Conservation (phyloP, 2,329 filamentous ascomycete species). For the Botrytis deweyae region DNA sequence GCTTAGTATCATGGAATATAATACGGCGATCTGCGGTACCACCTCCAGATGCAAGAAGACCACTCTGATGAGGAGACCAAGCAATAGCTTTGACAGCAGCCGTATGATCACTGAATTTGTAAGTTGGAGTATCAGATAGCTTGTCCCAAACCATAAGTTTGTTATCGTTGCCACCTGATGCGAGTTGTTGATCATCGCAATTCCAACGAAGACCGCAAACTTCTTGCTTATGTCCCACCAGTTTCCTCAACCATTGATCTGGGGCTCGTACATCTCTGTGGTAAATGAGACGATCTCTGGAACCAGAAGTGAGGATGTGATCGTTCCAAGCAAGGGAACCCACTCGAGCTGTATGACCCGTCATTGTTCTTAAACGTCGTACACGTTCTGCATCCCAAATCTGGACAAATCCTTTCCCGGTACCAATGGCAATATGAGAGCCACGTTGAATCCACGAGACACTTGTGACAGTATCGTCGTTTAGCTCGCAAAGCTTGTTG, state of each 20-base stretch:
- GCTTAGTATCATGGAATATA: slow-evolving; percentile 95
- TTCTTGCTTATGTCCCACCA: slow-evolving; percentile 96
- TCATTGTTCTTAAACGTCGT: slow-evolving; percentile 89
- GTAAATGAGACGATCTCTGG: slow-evolving; percentile 87
- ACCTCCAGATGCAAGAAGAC: slow-evolving; percentile 90
- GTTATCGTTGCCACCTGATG: slow-evolving; percentile 96
- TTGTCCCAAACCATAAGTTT: slow-evolving; percentile 99
- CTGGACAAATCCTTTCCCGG: slow-evolving; percentile 89
- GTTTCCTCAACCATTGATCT: slow-evolving; percentile 82
- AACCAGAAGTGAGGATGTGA: slow-evolving; percentile 94
- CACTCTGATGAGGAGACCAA: slow-evolving; percentile 95
- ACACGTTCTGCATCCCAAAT: slow-evolving; percentile 95
- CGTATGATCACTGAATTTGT: slow-evolving; percentile 92
- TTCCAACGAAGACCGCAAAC: slow-evolving; percentile 98
- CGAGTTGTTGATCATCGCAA: slow-evolving; percentile 89
- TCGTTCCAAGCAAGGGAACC: slow-evolving; percentile 97
- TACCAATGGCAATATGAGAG: slow-evolving; percentile 93
- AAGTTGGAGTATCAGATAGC: slow-evolving; percentile 84
- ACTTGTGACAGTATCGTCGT: slow-evolving; percentile 92
- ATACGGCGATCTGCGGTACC: slow-evolving; percentile 95
- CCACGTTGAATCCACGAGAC: slow-evolving; percentile 98
- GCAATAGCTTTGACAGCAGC: slow-evolving; percentile 97
- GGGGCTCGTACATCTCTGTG: slow-evolving; percentile 93
- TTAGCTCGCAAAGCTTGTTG: slow-evolving; percentile 88
- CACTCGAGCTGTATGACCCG: slow-evolving; percentile 88